Base-by-base conservation (phyloP, 345 rosid species). In the Aegle marmelos region DNA sequence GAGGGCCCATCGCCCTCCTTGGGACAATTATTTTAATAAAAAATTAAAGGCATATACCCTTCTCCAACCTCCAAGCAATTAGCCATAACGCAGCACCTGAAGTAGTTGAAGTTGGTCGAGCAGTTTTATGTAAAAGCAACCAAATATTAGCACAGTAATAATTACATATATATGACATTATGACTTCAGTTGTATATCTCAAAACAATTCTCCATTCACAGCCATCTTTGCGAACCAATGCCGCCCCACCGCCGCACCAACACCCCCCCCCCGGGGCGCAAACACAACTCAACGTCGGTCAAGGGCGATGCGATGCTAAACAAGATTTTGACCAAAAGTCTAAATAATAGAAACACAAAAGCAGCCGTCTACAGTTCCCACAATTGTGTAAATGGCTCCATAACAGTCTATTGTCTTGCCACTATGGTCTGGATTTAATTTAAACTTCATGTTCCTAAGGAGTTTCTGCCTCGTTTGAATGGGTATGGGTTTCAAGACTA, bases 401-500 rank as follows among this genome's bases (percentile, higher is more conserved):
- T 62, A 71, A 41, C 59, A 48, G 62, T 69, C 22, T 27, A 60
- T 59, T 8, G 31, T 54, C 53, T 37, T 62, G 78, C 41, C 31
- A 25, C 22, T 60, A 9, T 21, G 11, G 21, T 57, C 21, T 37
- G 54, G 30, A 58, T 53, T 68, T 19, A 41, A 30, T 10, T 53
- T 10, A 58, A 67, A 48, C 21, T 68, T 76, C 58, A 73, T 25
- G 62, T 54, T 69, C 25, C 75, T 77, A 60, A 13, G 64, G 76
- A 68, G 63, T 76, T 56, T 82, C 88, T 11, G 73, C 72, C 19
- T 83, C 83, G 31, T 77, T 82, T 13, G 79, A 80, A 76, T 78
- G 30, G 22, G 73, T 77, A 39, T 59, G 84, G 31, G 39, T 74
- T 39, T 85, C 87, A 62, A 82, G 75, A 73, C 73, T 78, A 61